Base-by-base conservation (phyloP, 2,329 filamentous ascomycete genomes). In the Penicillium sp. region DNA sequence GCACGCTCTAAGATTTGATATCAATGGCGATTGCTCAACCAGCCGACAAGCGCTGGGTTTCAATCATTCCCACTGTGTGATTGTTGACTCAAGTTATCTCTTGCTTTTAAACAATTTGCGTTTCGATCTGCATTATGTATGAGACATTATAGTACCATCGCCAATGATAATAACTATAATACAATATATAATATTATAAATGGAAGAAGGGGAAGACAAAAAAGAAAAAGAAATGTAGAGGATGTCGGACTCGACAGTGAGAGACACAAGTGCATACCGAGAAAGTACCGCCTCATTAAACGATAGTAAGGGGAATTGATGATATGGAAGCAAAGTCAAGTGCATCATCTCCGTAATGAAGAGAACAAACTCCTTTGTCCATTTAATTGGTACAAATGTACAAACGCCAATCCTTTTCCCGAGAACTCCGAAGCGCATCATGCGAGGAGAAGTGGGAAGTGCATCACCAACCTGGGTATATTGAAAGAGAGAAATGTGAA, bases 401-500 rank as follows among this genome's bases (percentile, higher is more conserved):
- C 11, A 16, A 61, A 60, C 58, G 57, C 59, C 59, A 53, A 53
- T 48, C 48, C 13, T 48, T 50, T 54, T 29, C 36, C 50, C 36
- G 42, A 39, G 29, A 43, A 52, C 48, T 55, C 48, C 50, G 31
- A 42, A 53, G 40, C 45, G 50, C 44, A 43, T 46, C 31, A 22
- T 5, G 41, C 29, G 24, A 48, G 32, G 49, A 47, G 45, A 27
- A 40, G 41, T 39, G 51, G 45, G 47, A 36, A 55, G 24, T 45
- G 34, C 47, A 47, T 49, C 44, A 52, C 54, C 29, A 57, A 57
- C 40, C 56, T 57, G 61, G 60, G 60, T 64, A 64, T 64, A 63
- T 60, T 48, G 47, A 58, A 54, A 47, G 47, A 53, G 58, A 49
- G 46, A 52, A 21, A 38, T 39, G 16, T 40, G 34, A 50, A 52